A percentile compares a stretch with the other conserved stretches of the same genome.
phyloP scores from a whole-genome alignment of 768 basidiomycete genomes.

The Tubosaeta brunneosetosa region DNA sequence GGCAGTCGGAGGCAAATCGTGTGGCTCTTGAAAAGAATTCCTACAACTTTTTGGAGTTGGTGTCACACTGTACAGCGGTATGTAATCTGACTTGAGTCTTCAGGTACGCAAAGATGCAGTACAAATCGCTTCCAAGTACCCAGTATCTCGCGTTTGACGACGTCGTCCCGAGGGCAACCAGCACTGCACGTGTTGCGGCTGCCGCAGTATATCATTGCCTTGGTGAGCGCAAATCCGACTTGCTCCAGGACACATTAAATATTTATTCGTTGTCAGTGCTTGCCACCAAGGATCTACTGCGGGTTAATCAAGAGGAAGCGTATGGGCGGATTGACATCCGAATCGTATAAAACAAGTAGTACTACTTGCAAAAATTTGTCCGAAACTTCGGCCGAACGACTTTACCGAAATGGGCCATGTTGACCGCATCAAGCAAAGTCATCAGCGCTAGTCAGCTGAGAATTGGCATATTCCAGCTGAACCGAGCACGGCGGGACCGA shows the following conservation, averaged over 20 bases:
- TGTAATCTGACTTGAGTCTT: conserved; percentile 11
- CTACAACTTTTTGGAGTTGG: conserved; percentile 75
- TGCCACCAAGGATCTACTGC: conserved; percentile 67
- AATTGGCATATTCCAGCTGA: no score
- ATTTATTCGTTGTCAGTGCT: conserved; percentile 46
- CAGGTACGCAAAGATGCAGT: conserved; percentile 78
- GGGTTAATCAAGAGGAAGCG: conserved; percentile 53
- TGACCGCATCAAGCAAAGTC: not conserved
- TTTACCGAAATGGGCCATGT: no score
- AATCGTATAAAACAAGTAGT: conserved; percentile 27
- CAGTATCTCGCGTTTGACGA: conserved; percentile 55
- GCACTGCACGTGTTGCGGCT: conserved; percentile 73
- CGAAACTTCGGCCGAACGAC: not conserved
- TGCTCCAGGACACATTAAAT: not conserved
- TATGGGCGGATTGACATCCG: conserved; percentile 51
- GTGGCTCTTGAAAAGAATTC: conserved; percentile 70
- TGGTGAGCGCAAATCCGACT: conserved; percentile 40
- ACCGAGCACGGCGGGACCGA: no score
- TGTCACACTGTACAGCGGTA: conserved; percentile 1
- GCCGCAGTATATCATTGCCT: conserved; percentile 84
- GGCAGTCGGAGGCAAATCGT: conserved; percentile 51
- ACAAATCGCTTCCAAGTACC: conserved; percentile 49
- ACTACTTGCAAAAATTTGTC: not conserved
- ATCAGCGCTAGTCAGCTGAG: no score
- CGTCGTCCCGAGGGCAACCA: conserved; percentile 60